Evolutionary conservation across 2,329 filamentous ascomycete species (phyloP).

Genomic region (Fusarium xylarioides): DNA sequence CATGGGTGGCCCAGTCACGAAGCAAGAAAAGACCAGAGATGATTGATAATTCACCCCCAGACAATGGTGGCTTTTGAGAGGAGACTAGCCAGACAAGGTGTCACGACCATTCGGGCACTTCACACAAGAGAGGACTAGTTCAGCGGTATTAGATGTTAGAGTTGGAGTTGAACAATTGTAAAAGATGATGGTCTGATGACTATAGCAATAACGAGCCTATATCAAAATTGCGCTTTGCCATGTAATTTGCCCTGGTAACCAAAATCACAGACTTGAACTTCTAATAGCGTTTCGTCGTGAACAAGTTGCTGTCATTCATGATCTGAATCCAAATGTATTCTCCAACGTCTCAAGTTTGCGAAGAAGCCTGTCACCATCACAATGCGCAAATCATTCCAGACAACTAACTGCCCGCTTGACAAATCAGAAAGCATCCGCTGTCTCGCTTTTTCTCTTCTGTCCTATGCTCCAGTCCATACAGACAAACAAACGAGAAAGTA

Average conservation of each 20-base stretch:
- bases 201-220: neutral
- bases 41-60: neutral
- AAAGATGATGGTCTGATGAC: constrained; percentile 28
- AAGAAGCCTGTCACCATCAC: neutral
- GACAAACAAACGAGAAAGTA: neutral
- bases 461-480: constrained; percentile 6
- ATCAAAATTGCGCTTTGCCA: neutral
- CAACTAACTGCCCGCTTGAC: constrained; percentile 16
- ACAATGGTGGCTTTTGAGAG: neutral
- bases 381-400: neutral
- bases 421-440: constrained; percentile 27
- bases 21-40: constrained; percentile 16
- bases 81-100: constrained; percentile 3
- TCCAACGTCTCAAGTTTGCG: neutral
- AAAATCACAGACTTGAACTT: neutral
- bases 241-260: neutral
- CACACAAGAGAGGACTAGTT: constrained; percentile 3
- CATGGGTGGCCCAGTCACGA: neutral
- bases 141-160: constrained; percentile 33
- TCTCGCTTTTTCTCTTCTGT: constrained; percentile 30
- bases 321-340: neutral
- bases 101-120: constrained; percentile 1
- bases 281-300: neutral
- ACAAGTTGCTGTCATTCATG: neutral
- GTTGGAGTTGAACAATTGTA: constrained; percentile 33